Evolutionary conservation across 805 yeast genomes (phyloP).

Genomic region (Komagataella pastoris): DNA sequence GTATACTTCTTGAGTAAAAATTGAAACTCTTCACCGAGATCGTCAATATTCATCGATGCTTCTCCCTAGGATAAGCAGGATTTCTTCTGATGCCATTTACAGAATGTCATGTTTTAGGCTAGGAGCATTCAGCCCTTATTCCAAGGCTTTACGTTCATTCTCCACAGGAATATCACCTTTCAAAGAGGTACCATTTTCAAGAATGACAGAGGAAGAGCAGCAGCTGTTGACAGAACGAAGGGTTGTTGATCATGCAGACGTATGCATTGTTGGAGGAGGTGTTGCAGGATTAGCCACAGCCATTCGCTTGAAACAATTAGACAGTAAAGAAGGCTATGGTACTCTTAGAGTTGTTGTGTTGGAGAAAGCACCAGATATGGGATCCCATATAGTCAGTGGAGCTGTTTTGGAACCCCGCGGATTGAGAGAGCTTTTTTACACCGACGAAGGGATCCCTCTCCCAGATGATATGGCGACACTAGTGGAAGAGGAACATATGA

Average conservation of each 20-base stretch:
- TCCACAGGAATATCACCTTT: neutral
- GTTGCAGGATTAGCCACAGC: conserved; percentile 97
- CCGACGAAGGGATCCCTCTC: conserved; percentile 59
- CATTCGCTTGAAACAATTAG: conserved; percentile 76
- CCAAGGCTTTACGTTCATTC: neutral
- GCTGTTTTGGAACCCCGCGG: conserved; percentile 91
- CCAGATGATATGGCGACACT: conserved; percentile 67
- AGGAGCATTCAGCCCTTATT: neutral
- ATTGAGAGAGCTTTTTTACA: conserved; percentile 70
- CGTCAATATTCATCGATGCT: neutral
- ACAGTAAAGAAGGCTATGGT: conserved; percentile 35
- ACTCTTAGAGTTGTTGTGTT: conserved; percentile 71
- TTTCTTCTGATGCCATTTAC: neutral
- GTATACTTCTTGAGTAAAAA: neutral
- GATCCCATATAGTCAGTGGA: conserved; percentile 85
- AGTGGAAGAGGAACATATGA: conserved; percentile 67
- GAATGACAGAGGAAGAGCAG: conserved; percentile 27
- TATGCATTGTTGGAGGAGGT: conserved; percentile 94
- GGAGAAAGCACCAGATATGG: conserved; percentile 90
- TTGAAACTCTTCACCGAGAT: neutral
- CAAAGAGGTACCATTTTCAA: conserved; percentile 6
- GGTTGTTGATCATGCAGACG: conserved; percentile 80
- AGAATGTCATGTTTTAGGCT: neutral
- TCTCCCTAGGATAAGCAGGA: neutral
- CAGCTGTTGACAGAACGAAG: conserved; percentile 46